Evolutionary conservation across 2,329 filamentous ascomycete genomes (phyloP).

Genomic region (Cladosporium sp.): DNA sequence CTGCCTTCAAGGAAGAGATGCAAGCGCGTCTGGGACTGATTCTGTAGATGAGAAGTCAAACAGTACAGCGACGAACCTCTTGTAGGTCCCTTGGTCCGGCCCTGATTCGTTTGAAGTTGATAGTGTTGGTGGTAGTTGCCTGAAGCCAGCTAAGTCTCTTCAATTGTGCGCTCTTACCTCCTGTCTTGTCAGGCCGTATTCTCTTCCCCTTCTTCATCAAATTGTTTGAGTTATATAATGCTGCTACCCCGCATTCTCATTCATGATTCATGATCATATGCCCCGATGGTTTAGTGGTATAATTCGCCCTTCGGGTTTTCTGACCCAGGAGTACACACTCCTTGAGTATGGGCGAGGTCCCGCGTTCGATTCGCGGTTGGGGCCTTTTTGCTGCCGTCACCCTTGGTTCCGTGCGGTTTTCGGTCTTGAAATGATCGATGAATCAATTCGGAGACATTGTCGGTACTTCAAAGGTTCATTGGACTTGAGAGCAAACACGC

Average conservation of each 20-base stretch:
- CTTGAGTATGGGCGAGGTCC: conserved; percentile 4
- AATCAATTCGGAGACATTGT: not conserved
- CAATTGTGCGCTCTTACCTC: no score
- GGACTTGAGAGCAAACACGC: not conserved
- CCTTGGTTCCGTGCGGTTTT: not conserved
- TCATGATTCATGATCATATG: not conserved
- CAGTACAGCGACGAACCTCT: no score
- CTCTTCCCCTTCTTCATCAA: no score
- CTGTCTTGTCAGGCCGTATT: no score
- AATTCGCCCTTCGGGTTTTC: conserved; percentile 8
- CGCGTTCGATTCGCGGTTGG: conserved; percentile 2
- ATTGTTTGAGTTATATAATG: not conserved
- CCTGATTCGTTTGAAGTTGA: no score
- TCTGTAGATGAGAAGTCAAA: no score
- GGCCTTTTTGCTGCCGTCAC: not conserved
- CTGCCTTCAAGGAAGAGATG: no score
- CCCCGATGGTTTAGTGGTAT: conserved; percentile 6
- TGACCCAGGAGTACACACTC: not conserved
- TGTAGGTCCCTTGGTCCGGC: no score
- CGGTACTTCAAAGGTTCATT: not conserved
- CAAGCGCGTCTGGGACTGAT: not conserved
- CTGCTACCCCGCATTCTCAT: not conserved
- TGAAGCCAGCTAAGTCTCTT: no score
- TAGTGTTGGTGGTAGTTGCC: no score
- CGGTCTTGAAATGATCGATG: not conserved